Evolutionary conservation across 306 rosid genomes (phyloP), one percentile per base, ranked within the genome.

Genomic region (Vigna angularis): DNA sequence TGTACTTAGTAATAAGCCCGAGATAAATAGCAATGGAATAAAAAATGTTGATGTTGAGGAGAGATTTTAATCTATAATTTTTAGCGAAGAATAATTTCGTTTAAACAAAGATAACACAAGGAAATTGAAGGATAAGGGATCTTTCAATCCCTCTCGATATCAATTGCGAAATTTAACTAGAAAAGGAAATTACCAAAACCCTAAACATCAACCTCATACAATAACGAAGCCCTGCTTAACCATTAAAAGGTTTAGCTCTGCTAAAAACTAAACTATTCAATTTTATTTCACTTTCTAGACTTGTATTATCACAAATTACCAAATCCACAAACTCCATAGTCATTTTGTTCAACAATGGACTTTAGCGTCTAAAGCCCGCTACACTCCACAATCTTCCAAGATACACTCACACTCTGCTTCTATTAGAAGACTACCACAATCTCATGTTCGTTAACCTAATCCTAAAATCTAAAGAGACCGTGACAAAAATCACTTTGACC

Each of bases 181-280:
- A 34, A 51, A 32, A n/a, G 17, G 9, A 5, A 16, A 30, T 70
- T 62, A 32, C 26, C n/a, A 77, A 53, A 68, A 24, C 68, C 66
- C 68, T 26, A 77, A 66, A 66, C 36, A 8, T 51, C 53, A 49
- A 64, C 44, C 52, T 65, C 73, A 47, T 40, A 77, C 57, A 18
- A 14, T 9, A 12, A 67, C 1, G 40, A 67, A 69, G 52, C 58
- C 61, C 61, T 61, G 75, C 52, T 72, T 20, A 53, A 71, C 9
- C 24, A 55, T 34, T 66, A 70, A 70, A 63, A 63, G 38, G 15
- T 64, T 30, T 62, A 42, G 51, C 63, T 48, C 44, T 38, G 49
- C 16, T 12, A 26, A 47, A 52, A 52, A 11, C 59, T 47, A 52
- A 52, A 11, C 51, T 47, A 55, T n/a, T 79, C 2, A 44, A 9